Evolutionary conservation across 2,329 filamentous ascomycete species (phyloP).

Genomic region (Diaporthe destruens): DNA sequence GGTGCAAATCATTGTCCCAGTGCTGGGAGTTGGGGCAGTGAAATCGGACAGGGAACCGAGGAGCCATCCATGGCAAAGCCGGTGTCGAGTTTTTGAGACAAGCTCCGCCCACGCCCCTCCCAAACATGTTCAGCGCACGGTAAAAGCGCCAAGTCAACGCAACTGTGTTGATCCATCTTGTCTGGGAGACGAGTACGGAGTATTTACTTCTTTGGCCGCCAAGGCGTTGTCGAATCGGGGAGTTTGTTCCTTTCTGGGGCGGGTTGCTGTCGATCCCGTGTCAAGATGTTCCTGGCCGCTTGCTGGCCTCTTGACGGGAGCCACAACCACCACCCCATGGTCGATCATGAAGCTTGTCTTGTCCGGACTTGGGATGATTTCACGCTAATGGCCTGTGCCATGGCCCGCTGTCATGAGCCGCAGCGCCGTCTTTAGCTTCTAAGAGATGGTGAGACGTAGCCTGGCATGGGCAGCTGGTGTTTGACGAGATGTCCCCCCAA

Average conservation of each 20-base stretch:
- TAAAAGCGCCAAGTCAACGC: background rate
- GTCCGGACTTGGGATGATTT: conserved; percentile 17
- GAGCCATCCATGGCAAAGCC: background rate
- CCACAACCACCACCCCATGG: background rate
- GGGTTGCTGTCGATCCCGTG: conserved; percentile 4
- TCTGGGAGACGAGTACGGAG: background rate
- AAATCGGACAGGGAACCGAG: background rate
- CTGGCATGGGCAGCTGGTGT: background rate
- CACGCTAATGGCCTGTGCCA: conserved; percentile 17
- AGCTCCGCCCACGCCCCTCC: background rate
- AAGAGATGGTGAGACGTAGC: conserved; percentile 15
- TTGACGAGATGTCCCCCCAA: background rate
- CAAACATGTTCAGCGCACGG: background rate
- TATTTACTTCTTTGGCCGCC: background rate
- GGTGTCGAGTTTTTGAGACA: background rate
- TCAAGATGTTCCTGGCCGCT: background rate
- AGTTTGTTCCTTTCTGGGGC: background rate
- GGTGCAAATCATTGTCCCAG: background rate
- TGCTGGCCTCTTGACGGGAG: background rate
- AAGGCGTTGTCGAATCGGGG: background rate
- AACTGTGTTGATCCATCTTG: background rate
- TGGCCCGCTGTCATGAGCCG: background rate
- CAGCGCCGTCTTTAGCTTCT: background rate
- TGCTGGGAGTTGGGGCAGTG: conserved; percentile 1
- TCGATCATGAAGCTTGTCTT: conserved; percentile 29